Conservation (phyloP, 2,329 filamentous ascomycete species). For the Phaeophleospora eucalypticola region DNA sequence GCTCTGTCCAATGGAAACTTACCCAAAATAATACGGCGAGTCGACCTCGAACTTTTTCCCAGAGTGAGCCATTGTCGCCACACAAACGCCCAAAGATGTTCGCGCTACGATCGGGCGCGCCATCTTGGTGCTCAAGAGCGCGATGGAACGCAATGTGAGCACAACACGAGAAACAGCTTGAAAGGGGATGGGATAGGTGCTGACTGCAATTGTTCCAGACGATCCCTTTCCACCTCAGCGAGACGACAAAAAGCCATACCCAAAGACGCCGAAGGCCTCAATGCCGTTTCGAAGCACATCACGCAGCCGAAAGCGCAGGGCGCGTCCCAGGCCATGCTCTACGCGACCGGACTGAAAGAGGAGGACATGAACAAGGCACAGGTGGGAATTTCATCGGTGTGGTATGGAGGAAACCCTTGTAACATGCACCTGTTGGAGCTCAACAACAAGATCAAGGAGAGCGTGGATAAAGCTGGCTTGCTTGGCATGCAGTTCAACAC, state of each 20-base stretch:
- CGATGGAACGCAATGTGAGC: slow-evolving; percentile 21
- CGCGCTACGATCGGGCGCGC: slow-evolving; percentile 9
- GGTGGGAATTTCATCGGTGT: slow-evolving; percentile 95
- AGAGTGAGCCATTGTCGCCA: not conserved
- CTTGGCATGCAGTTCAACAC: slow-evolving; percentile 98
- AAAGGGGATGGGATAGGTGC: not conserved
- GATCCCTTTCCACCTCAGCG: slow-evolving; percentile 18
- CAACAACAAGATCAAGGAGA: slow-evolving; percentile 70
- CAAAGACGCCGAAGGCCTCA: slow-evolving; percentile 51
- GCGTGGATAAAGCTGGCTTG: slow-evolving; percentile 68
- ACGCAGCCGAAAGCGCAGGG: slow-evolving; percentile 98
- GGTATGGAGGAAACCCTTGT: slow-evolving; percentile 97
- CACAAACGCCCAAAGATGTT: slow-evolving; percentile 6
- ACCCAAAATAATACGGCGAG: too few relatives aligned
- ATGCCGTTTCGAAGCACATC: slow-evolving; percentile 78
- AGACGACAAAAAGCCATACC: slow-evolving; percentile 21
- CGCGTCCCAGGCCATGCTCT: slow-evolving; percentile 97
- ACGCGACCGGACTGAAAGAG: slow-evolving; percentile 84
- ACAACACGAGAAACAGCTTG: not conserved
- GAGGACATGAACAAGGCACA: slow-evolving; percentile 93
- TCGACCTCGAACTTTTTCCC: too few relatives aligned
- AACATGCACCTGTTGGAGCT: slow-evolving; percentile 98
- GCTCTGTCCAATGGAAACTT: too few relatives aligned
- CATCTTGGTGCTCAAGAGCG: slow-evolving; percentile 17
- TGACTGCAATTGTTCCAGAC: slow-evolving; percentile 13